Conservation (phyloP, 768 basidiomycete species). For the Leccinum olivaceopallidum region DNA sequence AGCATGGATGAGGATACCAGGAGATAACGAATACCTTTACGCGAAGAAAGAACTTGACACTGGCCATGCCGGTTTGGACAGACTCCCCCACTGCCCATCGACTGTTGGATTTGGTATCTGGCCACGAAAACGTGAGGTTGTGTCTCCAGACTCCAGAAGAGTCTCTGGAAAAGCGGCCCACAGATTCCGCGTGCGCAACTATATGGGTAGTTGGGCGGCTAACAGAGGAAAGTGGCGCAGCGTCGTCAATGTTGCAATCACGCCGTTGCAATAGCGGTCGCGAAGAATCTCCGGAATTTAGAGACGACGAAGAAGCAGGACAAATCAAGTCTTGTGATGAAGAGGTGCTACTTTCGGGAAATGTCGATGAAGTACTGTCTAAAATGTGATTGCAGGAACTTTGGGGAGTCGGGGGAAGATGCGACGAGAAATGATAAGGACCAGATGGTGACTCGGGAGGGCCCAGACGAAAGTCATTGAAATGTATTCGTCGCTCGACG, state of each 20-base stretch:
- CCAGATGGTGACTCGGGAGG: constrained; percentile 27
- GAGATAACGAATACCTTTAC: constrained; percentile 54
- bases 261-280: constrained; percentile 27
- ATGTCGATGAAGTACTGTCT: constrained; percentile 17
- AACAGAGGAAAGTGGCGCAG: constrained; percentile 9
- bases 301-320: constrained; percentile 23
- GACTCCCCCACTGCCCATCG: constrained; percentile 84
- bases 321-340: constrained; percentile 24
- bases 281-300: constrained; percentile 26
- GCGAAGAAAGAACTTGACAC: constrained; percentile 69
- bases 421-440: constrained; percentile 19
- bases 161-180: constrained; percentile 56
- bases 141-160: constrained; percentile 60
- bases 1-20: constrained; percentile 13
- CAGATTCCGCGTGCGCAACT: constrained; percentile 60
- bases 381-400: constrained; percentile 30
- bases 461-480: constrained; percentile 42
- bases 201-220: constrained; percentile 45
- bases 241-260: constrained; percentile 16
- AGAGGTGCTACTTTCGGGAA: constrained; percentile 9
- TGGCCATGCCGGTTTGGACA: constrained; percentile 60
- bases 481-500: constrained; percentile 70
- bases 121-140: constrained; percentile 72
- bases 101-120: constrained; percentile 61
- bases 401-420: constrained; percentile 21